Evolutionary conservation across 1,284 basidiomycete species (phyloP), one percentile per base, ranked within the genome.

Genomic region (Boletus semigastroideus): DNA sequence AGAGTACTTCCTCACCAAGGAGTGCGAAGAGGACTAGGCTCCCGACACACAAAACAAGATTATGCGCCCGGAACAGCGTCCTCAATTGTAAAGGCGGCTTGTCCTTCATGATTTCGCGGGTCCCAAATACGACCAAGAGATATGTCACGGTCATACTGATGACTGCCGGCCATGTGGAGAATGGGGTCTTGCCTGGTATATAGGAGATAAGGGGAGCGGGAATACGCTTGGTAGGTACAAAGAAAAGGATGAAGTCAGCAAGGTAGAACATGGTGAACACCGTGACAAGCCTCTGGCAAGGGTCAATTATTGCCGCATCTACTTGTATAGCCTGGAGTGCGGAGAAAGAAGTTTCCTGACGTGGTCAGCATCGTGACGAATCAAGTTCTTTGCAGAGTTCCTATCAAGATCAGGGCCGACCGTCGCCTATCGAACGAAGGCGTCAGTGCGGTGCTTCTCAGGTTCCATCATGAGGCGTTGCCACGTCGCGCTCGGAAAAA

Each of bases 31-130:
- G 77, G 49, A 96, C 70, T 34, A 82, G 75, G 59, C 92, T 94
- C 27, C 92, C 93, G 16, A 77, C 69, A 62, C 89, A 92, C 55
- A 98, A 81, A 63, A 94, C 70, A 56, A 94, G 73, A 72, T 98
- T 98, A 76, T 98, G 95, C 38, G 88, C 67, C 77, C 93, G 90
- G 78, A 98, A 98, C 53, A 93, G 79, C 46, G 79, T 71, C 61
- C 87, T 92, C 66, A 95, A 82, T 76, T 90, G 90, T 67, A 82
- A 78, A 22, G 87, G 81, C 62, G 78, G 74, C 64, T 79, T 80
- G 68, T 82, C 78, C 72, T 86, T 90, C 94, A 97, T 96, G 63
- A 89, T 72, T 60, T 85, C 84, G 64, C 88, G 86, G 48, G 92
- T 82, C 55, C 89, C 84, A 66, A 98, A 97, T 70, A 98, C 87